Conservation (phyloP, 768 basidiomycete genomes). For the Phaeolepiota aurea region DNA sequence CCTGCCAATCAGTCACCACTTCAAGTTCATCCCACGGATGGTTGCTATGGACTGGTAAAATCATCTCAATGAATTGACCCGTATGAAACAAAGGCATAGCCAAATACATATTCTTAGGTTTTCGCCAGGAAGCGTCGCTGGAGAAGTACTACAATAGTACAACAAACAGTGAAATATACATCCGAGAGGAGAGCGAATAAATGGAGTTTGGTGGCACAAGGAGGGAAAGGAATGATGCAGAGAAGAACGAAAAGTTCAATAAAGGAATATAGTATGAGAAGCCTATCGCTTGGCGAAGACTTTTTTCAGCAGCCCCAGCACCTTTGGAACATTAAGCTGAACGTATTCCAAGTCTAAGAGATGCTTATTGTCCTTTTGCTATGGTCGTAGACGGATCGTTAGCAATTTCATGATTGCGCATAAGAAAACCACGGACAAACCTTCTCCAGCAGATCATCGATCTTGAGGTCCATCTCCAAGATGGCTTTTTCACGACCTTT, state of each 20-base stretch:
- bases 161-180: conserved; percentile 15
- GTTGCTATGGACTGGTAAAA: background rate
- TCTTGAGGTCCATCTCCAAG: conserved; percentile 98
- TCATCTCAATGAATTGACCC: too few species aligned
- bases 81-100: too few species aligned
- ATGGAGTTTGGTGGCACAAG: background rate
- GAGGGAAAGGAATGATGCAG: background rate
- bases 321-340: conserved; percentile 93
- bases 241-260: conserved; percentile 3
- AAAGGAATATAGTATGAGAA: conserved; percentile 9
- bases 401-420: too few species aligned
- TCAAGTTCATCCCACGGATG: background rate
- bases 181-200: conserved; percentile 10
- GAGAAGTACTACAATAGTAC: background rate
- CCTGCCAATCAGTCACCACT: background rate
- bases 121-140: background rate
- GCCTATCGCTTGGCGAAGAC: conserved; percentile 82
- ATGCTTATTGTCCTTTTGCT: conserved; percentile 99
- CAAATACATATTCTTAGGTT: too few species aligned
- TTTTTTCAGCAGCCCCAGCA: conserved; percentile 86
- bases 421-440: conserved; percentile 30
- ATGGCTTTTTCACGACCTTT: conserved; percentile 99
- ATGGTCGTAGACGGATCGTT: conserved; percentile 7
- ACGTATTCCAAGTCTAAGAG: conserved; percentile 96
- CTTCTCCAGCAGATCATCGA: conserved; percentile 97